A percentile compares a stretch with the other conserved stretches of the same genome.
Evolutionary conservation across 768 basidiomycete species (phyloP).

Genomic region (Dacryopinax spathularia): DNA sequence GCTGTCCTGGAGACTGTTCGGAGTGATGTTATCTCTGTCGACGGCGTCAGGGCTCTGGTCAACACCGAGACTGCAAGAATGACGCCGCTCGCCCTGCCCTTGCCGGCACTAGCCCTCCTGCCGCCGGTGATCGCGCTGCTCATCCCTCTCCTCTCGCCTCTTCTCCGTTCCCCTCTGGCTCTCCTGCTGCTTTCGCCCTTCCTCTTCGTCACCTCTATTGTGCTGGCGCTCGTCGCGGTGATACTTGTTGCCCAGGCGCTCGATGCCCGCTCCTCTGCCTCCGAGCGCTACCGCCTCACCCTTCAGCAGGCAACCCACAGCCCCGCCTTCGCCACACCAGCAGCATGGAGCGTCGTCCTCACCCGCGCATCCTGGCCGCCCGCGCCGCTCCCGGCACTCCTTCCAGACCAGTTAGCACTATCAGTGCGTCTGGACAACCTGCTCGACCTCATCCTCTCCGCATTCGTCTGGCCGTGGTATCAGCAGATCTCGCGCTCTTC

Average conservation of each 20-base stretch:
- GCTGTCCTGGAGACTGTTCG: neutral
- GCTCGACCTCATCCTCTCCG: constrained; percentile 63
- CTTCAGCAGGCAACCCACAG: constrained; percentile 47
- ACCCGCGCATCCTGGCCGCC: constrained; percentile 85
- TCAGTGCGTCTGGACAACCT: constrained; percentile 67
- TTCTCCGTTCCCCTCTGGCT: constrained; percentile 19
- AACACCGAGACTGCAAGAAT: neutral
- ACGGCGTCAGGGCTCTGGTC: neutral
- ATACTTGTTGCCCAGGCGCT: constrained; percentile 15
- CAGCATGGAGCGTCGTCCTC: constrained; percentile 85
- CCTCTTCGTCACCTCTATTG: constrained; percentile 8
- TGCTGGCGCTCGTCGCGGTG: constrained; percentile 13
- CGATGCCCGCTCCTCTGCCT: constrained; percentile 7
- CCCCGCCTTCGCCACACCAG: constrained; percentile 76
- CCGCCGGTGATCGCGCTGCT: constrained; percentile 9
- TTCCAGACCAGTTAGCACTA: constrained; percentile 47
- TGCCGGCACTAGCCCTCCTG: neutral
- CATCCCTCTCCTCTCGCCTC: constrained; percentile 15
- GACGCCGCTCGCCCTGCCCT: neutral
- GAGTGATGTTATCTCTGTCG: neutral
- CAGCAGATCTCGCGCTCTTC: constrained; percentile 68
- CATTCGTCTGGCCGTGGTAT: constrained; percentile 89
- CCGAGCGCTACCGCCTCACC: constrained; percentile 6
- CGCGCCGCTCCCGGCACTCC: constrained; percentile 49
- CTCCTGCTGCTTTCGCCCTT: constrained; percentile 15